A percentile compares a stretch with the other conserved stretches of the same genome.
These are phyloP conservation scores for Heliocybe sulcata DNA, from an alignment of 1,284 basidiomycete species.

Conservation along the genomic window DNA sequence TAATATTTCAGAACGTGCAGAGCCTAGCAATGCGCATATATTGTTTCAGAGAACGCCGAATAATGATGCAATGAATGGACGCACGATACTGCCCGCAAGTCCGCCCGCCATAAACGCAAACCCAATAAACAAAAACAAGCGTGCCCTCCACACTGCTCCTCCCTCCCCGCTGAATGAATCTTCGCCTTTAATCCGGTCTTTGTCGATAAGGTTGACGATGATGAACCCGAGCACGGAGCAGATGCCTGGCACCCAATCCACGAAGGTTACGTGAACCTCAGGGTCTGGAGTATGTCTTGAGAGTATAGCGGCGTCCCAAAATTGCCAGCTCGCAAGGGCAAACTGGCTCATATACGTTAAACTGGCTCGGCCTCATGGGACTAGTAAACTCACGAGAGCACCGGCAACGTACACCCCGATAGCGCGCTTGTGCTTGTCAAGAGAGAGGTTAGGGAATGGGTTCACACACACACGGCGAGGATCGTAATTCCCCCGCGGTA, in stretches of 20 bases:
- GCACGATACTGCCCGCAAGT: conserved; percentile 85
- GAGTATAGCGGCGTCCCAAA: conserved; percentile 88
- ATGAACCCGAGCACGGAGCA: conserved; percentile 93
- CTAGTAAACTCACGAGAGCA: conserved; percentile 61
- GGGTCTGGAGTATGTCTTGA: conserved; percentile 76
- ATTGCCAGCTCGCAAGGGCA: conserved; percentile 91
- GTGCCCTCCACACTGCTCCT: conserved; percentile 83
- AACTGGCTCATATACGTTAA: conserved; percentile 46
- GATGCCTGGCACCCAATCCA: conserved; percentile 95
- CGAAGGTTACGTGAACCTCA: conserved; percentile 77
- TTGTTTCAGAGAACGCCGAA: background rate
- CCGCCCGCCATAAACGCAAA: conserved; percentile 97
- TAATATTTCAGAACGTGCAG: conserved; percentile 92
- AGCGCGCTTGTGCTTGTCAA: conserved; percentile 68
- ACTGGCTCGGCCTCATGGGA: conserved; percentile 4
- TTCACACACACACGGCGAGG: conserved; percentile 80
- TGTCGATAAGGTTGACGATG: conserved; percentile 92
- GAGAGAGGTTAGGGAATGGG: conserved; percentile 57
- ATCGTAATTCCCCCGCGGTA: conserved; percentile 78
- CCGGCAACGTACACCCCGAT: conserved; percentile 90
- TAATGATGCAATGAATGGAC: conserved; percentile 24
- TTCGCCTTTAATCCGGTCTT: conserved; percentile 81
- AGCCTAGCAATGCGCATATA: conserved; percentile 46
- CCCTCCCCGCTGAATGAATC: conserved; percentile 70
- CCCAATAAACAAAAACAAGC: conserved; percentile 88